A percentile compares a stretch with the other conserved stretches of the same genome.
Conservation (phyloP, 495 filamentous ascomycete genomes). For the Penicillium crystallinum region DNA sequence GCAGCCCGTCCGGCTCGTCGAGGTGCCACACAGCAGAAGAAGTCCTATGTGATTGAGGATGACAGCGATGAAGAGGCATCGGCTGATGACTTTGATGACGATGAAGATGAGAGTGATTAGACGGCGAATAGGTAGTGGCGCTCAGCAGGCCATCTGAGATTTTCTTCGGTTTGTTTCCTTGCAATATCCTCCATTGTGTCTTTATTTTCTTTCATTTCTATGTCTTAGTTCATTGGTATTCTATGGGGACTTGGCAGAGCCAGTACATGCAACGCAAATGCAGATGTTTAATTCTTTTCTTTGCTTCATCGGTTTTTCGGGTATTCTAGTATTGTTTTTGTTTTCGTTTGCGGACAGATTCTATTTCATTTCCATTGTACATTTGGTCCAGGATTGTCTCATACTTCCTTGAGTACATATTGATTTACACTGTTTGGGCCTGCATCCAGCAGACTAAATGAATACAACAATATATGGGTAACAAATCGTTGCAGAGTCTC, state of each 20-base stretch:
- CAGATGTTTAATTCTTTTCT: not conserved
- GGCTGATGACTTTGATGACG: conserved; percentile 34
- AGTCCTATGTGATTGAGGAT: conserved; percentile 53
- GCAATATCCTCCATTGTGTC: conserved; percentile 3
- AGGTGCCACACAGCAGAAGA: conserved; percentile 45
- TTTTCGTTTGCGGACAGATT: too few species aligned
- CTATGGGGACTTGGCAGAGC: conserved; percentile 18
- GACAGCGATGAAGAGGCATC: conserved; percentile 46
- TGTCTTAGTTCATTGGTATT: conserved; percentile 7
- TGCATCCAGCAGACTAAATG: too few species aligned
- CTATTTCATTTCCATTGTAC: too few species aligned
- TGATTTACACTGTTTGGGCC: too few species aligned
- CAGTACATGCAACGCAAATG: conserved; percentile 9
- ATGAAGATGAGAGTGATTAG: conserved; percentile 36
- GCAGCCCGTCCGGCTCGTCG: conserved; percentile 48
- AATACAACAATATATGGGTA: too few species aligned
- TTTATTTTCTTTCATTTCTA: conserved; percentile 6
- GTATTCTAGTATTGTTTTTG: too few species aligned
- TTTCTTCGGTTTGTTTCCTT: conserved; percentile 10
- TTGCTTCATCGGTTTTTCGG: not conserved
- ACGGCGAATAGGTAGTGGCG: not conserved
- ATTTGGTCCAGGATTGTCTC: too few species aligned
- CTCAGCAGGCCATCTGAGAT: not conserved
- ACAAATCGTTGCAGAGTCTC: too few species aligned
- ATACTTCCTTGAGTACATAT: too few species aligned